Evolutionary conservation across 805 yeast species (phyloP).

Genomic region (Geotrichum ghanense): DNA sequence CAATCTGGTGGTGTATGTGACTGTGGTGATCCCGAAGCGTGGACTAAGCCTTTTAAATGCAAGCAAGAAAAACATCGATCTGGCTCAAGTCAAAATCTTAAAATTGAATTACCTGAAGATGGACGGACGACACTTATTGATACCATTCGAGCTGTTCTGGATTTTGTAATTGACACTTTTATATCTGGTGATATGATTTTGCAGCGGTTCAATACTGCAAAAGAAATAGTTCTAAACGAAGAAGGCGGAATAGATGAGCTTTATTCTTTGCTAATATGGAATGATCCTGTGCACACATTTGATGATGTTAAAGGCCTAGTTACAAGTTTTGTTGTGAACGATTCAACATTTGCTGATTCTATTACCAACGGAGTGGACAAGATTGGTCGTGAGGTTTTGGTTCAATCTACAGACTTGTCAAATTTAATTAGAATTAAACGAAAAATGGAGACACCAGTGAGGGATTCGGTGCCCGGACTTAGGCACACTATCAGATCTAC

Average conservation of each 20-base stretch:
- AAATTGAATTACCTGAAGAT: slow-evolving; percentile 31
- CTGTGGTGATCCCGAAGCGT: slow-evolving; percentile 84
- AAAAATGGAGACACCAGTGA: neutral
- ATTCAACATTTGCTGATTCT: neutral
- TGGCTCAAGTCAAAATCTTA: slow-evolving; percentile 14
- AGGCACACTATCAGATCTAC: neutral
- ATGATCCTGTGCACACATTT: neutral
- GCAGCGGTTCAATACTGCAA: slow-evolving; percentile 17
- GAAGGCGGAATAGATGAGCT: neutral
- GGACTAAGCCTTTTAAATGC: slow-evolving; percentile 50
- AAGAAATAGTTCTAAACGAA: slow-evolving; percentile 14
- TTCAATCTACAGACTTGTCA: neutral
- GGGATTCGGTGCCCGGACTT: neutral
- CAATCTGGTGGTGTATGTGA: slow-evolving; percentile 75
- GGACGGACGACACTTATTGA: slow-evolving; percentile 27
- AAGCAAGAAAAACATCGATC: slow-evolving; percentile 26
- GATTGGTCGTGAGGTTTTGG: neutral
- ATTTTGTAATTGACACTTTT: slow-evolving; percentile 23
- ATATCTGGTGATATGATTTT: slow-evolving; percentile 15
- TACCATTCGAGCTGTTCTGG: slow-evolving; percentile 19
- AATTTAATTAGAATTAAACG: neutral
- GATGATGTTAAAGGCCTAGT: neutral
- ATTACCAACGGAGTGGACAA: neutral
- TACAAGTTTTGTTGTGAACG: neutral
- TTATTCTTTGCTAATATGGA: neutral